Conservation (phyloP, 1,139 yeast species). For the Saccharomyces hybrid region DNA sequence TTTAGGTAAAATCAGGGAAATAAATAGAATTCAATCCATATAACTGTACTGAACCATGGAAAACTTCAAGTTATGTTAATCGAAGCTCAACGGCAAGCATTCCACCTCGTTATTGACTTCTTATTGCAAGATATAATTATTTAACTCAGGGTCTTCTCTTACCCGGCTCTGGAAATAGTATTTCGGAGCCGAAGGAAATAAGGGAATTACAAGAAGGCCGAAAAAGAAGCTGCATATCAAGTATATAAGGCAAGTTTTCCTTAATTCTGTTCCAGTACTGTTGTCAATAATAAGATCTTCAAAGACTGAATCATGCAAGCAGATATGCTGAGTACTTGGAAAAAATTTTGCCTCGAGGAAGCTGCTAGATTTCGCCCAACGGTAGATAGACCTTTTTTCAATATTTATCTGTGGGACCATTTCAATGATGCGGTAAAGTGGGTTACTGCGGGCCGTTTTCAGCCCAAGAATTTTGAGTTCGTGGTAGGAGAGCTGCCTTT, state of each 20-base stretch:
- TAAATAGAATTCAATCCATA: not conserved
- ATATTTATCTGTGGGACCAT: slow-evolving; percentile 53
- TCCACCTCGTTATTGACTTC: no score
- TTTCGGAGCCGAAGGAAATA: not conserved
- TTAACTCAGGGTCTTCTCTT: not conserved
- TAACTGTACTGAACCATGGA: not conserved
- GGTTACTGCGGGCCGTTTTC: slow-evolving; percentile 43
- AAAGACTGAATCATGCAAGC: not conserved
- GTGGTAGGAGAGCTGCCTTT: slow-evolving; percentile 50
- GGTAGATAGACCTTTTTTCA: slow-evolving; percentile 53
- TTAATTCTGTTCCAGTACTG: not conserved
- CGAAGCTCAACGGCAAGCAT: no score
- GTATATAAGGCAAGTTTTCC: not conserved
- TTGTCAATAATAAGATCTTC: not conserved
- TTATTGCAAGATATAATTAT: not conserved
- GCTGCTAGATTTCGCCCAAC: slow-evolving; percentile 31
- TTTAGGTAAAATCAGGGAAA: not conserved
- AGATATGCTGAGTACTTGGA: not conserved
- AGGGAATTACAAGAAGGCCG: not conserved
- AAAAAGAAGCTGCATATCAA: not conserved
- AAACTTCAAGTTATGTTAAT: not conserved
- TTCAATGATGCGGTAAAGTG: slow-evolving; percentile 44
- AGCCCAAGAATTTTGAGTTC: slow-evolving; percentile 57
- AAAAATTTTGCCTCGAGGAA: not conserved
- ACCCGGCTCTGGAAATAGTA: not conserved